Percentiles rank a stretch among this genome's conserved stretches.
Conservation (phyloP, 129 eudicot species). For the Chrysanthemum seticuspe region DNA sequence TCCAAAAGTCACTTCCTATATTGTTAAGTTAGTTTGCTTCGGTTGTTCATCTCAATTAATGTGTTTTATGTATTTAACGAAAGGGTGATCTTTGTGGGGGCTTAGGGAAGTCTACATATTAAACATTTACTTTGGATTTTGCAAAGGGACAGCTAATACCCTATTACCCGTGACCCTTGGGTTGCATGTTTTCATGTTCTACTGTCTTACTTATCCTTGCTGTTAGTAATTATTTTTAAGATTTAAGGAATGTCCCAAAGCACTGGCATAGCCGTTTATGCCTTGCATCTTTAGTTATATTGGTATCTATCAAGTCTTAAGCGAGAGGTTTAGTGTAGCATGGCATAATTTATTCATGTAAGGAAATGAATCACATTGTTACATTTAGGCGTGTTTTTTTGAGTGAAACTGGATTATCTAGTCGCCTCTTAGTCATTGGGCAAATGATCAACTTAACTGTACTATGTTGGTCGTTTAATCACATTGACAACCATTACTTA, state of each 20-base stretch:
- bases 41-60: neutral
- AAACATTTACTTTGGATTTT: slow-evolving; percentile 1
- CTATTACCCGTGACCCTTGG: neutral
- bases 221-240: neutral
- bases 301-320: neutral
- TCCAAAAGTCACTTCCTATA: neutral
- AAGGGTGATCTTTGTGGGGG: neutral
- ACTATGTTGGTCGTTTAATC: neutral
- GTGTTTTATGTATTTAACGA: slow-evolving; percentile 7
- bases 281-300: neutral
- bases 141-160: neutral
- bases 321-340: slow-evolving; percentile 9
- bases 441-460: neutral
- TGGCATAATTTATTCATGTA: neutral
- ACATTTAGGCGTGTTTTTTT: neutral
- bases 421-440: slow-evolving; percentile 3
- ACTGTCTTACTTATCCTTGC: neutral
- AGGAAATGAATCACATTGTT: no score
- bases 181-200: neutral
- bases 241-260: neutral
- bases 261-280: slow-evolving; percentile 1
- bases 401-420: neutral
- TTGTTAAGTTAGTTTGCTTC: slow-evolving; percentile 2
- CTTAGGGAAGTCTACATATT: slow-evolving; percentile 1
- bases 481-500: neutral